phyloP scores from a whole-genome alignment of 2,329 filamentous ascomycete genomes.

The Penicillium hesseltinei region DNA sequence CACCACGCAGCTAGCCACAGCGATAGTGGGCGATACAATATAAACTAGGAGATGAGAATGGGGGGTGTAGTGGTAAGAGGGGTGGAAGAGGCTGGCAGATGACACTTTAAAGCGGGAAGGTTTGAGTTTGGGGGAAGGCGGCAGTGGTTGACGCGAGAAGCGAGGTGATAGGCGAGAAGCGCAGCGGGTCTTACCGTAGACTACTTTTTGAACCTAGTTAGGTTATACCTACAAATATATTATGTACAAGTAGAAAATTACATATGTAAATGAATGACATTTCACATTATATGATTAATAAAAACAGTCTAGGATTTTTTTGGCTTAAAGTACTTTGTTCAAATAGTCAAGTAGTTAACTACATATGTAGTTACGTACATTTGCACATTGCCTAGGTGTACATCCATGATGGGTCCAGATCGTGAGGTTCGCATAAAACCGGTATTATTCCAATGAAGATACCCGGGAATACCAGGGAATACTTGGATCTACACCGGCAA shows the following conservation, averaged over 20 bases:
- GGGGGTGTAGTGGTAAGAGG: conserved; percentile 10
- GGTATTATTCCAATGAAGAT: neutral
- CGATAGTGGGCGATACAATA: conserved; percentile 9
- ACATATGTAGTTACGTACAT: neutral
- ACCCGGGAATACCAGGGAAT: neutral
- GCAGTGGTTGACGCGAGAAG: conserved; percentile 38
- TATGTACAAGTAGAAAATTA: too few relatives aligned
- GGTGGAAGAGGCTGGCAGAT: conserved; percentile 24
- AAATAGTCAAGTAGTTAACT: too few relatives aligned
- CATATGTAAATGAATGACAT: too few relatives aligned
- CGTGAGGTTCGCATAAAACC: neutral
- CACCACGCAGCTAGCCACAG: conserved; percentile 26
- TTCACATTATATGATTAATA: too few relatives aligned
- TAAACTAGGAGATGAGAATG: conserved; percentile 5
- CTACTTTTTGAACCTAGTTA: too few relatives aligned
- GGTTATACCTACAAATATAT: too few relatives aligned
- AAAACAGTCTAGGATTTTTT: too few relatives aligned
- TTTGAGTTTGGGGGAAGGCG: conserved; percentile 26
- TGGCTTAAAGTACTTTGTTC: too few relatives aligned
- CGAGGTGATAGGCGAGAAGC: conserved; percentile 31
- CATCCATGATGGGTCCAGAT: conserved; percentile 1
- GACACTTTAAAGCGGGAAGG: conserved; percentile 21
- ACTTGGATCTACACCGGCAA: conserved; percentile 14
- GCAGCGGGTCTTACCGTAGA: conserved; percentile 7
- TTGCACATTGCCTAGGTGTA: too few relatives aligned